Percentiles rank a stretch among this genome's conserved stretches.
phyloP scores from a whole-genome alignment of 805 yeast species.

The Lachancea dasiensis region DNA sequence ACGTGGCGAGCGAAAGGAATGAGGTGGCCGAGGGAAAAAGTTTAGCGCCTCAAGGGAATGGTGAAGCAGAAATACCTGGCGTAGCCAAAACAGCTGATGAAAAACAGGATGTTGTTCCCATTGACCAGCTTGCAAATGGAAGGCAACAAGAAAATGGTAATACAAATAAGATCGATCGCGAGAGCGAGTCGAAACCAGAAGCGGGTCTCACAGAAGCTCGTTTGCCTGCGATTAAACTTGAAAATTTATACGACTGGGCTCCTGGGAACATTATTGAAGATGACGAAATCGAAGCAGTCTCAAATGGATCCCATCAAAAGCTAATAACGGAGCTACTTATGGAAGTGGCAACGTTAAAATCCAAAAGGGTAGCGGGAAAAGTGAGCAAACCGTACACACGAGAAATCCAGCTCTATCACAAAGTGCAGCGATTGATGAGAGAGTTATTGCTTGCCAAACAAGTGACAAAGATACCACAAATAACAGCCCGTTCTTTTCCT shows the following conservation, averaged over 20 bases:
- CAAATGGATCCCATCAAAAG: constrained; percentile 37
- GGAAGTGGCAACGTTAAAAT: constrained; percentile 47
- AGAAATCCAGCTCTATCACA: constrained; percentile 40
- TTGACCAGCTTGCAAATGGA: too few species aligned
- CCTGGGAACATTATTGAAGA: constrained; percentile 44
- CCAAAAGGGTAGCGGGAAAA: constrained; percentile 34
- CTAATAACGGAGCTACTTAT: constrained; percentile 41
- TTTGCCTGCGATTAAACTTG: constrained; percentile 27
- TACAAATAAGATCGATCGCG: constrained; percentile 5
- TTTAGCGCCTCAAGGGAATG: neutral
- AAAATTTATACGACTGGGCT: constrained; percentile 45
- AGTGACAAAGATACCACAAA: constrained; percentile 28
- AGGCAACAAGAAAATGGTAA: too few species aligned
- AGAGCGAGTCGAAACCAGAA: constrained; percentile 1
- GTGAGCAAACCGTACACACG: constrained; percentile 36
- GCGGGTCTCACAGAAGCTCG: neutral
- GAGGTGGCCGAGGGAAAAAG: neutral
- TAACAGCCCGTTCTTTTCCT: constrained; percentile 46
- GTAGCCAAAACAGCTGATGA: too few species aligned
- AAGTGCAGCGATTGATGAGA: constrained; percentile 41
- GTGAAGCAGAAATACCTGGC: too few species aligned
- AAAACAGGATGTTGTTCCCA: too few species aligned
- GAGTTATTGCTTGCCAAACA: constrained; percentile 37
- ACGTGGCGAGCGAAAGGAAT: constrained; percentile 5
- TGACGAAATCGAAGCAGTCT: constrained; percentile 46